Conservation (phyloP, 805 yeast species). For the Osmozyma mogii region DNA sequence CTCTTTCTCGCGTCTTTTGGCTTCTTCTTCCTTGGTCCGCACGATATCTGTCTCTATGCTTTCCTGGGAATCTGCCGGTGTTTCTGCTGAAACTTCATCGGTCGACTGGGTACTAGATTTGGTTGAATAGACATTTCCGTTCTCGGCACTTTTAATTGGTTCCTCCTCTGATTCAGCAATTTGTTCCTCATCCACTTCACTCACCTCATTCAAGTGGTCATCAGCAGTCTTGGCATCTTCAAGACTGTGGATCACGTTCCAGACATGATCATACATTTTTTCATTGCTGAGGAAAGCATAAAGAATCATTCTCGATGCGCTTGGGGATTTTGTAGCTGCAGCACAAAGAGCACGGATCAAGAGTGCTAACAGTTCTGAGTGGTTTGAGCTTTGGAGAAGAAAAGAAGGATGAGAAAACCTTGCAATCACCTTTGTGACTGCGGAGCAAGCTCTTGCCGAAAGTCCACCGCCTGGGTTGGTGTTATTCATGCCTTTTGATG, state of each 20-base stretch:
- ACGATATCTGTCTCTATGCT: conserved; percentile 1
- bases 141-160: not conserved
- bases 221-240: conserved; percentile 2
- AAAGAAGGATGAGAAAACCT: conserved; percentile 30
- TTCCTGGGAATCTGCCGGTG: not conserved
- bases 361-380: conserved; percentile 52
- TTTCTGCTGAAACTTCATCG: too few relatives aligned
- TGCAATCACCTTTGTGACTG: conserved; percentile 36
- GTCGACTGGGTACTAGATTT: not conserved
- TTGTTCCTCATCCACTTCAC: not conserved
- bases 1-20: conserved; percentile 1
- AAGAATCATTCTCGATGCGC: conserved; percentile 46
- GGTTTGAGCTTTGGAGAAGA: conserved; percentile 30
- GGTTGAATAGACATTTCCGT: not conserved
- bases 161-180: not conserved
- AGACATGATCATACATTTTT: conserved; percentile 27
- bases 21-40: not conserved
- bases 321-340: conserved; percentile 42
- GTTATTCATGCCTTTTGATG: conserved; percentile 20
- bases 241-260: conserved; percentile 24
- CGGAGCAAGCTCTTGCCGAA: conserved; percentile 43
- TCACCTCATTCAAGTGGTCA: not conserved
- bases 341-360: conserved; percentile 50
- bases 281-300: conserved; percentile 41
- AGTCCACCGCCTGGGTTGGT: conserved; percentile 33